Base-by-base conservation (phyloP, 352 stramenopile genomes). In the Globisporangium canariense region DNA sequence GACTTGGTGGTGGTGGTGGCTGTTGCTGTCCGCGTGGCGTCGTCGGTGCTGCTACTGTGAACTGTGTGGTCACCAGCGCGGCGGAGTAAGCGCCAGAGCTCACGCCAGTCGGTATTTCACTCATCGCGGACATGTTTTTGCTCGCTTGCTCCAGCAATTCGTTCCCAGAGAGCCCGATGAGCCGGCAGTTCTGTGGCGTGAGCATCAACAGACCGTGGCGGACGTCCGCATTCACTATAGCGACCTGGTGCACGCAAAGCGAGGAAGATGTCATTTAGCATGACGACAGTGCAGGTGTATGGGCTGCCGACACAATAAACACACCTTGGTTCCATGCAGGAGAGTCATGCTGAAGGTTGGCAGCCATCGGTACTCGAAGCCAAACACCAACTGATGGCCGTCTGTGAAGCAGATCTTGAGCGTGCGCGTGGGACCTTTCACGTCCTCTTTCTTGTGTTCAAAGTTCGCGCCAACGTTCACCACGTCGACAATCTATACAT, bases 371-470 rank as follows among this genome's bases (percentile, higher is more conserved):
- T 77, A 90, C 64, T 95, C 86, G 51, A 95, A 93, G 30, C 78
- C 86, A 52, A 78, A 93, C 0, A 83, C 77, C 47, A 90, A 67
- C 73, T 92, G 83, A 52, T 89, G 67, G 10, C 84, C 86, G 60
- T 95, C 84, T 13, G 84, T 95, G 40, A 95, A 76, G 57, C 79
- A 81, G n/a, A 95, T 57, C 56, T 95, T 95, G 34, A 95, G 86
- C 59, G 84, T 91, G 13, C 84, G 79, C 52, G 81, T 79, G 5
- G 78, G 69, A 25, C 81, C 80, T n/a, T 74, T 76, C 11, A 68
- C 66, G 52, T 90, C 79, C 46, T 94, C 81, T 4, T 78, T 90
- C 40, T 84, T 76, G 52, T 88, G 75, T 65, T 93, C 81, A 38
- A 79, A 81, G 63, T 76, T 91, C n/a, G 84, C 83, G 43, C 79